Evolutionary conservation across 352 stramenopile species (phyloP).

Genomic region (Globisporangium uncinulatum): DNA sequence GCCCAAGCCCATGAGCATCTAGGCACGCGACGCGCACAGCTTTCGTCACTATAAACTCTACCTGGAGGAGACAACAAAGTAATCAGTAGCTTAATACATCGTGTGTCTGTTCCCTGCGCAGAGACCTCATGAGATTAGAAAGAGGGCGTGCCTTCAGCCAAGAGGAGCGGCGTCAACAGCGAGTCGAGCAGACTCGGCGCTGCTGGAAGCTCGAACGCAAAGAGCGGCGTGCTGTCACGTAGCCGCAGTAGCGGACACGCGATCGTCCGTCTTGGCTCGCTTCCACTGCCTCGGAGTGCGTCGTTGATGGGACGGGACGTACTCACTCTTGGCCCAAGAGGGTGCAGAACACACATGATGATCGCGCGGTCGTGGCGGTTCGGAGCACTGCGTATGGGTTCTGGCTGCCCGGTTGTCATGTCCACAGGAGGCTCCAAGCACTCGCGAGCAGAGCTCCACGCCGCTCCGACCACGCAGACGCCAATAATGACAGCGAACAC

Average conservation of each 20-base stretch:
- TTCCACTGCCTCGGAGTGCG: too few relatives aligned
- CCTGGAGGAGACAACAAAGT: too few relatives aligned
- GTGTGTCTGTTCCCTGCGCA: background rate
- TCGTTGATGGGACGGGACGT: too few relatives aligned
- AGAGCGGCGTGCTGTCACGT: background rate
- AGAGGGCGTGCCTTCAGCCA: background rate
- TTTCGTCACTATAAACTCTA: background rate
- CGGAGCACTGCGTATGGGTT: background rate
- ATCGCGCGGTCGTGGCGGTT: background rate
- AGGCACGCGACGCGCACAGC: background rate
- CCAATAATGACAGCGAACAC: conserved; percentile 10
- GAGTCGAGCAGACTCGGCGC: background rate
- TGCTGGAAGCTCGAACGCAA: conserved; percentile 2
- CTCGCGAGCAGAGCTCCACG: conserved; percentile 1
- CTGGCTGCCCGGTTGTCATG: background rate
- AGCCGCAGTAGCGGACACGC: background rate
- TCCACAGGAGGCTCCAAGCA: background rate
- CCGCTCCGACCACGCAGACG: conserved; percentile 1
- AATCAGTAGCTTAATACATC: background rate
- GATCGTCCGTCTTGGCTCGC: background rate
- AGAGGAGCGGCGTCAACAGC: conserved; percentile 4
- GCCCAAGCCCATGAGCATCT: conserved; percentile 66
- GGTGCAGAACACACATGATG: background rate
- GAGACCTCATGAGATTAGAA: background rate
- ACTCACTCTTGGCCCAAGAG: background rate